Evolutionary conservation across 129 eudicot species (phyloP).

Genomic region (Tagetes erecta): DNA sequence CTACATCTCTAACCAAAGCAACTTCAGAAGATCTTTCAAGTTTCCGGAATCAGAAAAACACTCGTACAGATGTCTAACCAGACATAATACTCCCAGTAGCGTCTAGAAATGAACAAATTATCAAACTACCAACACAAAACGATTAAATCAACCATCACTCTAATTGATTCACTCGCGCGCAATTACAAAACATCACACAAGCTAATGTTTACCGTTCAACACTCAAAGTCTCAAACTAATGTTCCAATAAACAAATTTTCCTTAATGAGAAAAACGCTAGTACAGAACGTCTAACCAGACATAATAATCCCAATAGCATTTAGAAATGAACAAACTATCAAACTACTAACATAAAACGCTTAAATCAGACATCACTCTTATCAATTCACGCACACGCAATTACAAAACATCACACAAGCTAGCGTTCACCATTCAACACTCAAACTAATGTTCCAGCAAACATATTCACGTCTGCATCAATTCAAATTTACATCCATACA

Average conservation of each 20-base stretch:
- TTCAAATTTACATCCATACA: conserved; percentile 9
- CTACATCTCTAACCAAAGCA: neutral
- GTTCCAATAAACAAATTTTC: conserved; percentile 1
- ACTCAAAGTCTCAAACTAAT: neutral
- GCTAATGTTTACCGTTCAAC: too few relatives aligned
- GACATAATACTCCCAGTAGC: neutral
- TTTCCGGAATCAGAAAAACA: conserved; percentile 15
- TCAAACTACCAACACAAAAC: conserved; percentile 16
- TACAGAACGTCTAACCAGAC: conserved; percentile 1
- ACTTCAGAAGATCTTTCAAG: neutral
- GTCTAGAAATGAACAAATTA: conserved; percentile 10
- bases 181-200: conserved; percentile 6
- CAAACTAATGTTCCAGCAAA: neutral
- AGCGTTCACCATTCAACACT: neutral
- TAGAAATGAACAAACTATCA: conserved; percentile 8
- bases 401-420: neutral
- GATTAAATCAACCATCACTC: conserved; percentile 7
- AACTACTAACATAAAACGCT: conserved; percentile 15
- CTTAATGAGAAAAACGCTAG: conserved; percentile 12
- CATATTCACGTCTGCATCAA: neutral
- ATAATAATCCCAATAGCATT: conserved; percentile 1
- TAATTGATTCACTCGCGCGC: neutral
- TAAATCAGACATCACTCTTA: neutral
- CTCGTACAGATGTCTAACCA: conserved; percentile 8
- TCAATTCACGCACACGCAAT: neutral